Evolutionary conservation across 192 early-diverging fungal genomes (phyloP), one percentile per base, ranked within the genome.

Genomic region (Entomortierella chlamydospora): DNA sequence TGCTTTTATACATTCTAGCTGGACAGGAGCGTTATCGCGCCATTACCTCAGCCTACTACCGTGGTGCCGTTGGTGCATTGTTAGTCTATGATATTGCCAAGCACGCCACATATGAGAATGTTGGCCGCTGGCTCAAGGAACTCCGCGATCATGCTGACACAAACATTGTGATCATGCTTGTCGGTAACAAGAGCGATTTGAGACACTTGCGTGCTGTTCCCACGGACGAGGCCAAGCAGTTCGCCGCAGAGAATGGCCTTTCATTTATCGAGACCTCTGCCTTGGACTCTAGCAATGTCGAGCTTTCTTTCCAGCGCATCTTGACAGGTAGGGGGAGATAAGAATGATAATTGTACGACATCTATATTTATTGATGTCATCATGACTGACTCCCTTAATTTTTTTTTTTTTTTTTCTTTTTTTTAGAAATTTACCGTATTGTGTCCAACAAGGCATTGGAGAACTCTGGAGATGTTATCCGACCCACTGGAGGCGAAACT

Each of bases 111-210:
- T 99, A 97, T 82, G 96, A 98, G 82, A 97, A 93, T 81, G 97
- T 98, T 22, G 92, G 91, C 52, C 94, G 96, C 57, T 99, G 98
- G 98, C 87, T 99, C 62, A 98, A 98, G 87, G 98, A 99, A 84
- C 88, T 99, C 47, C 93, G 95, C 52, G 96, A 98, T 84, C 95
- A 98, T 80, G 96, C 95, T 51, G 95, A 97, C 83, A 93, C 88
- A 85, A 98, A 98, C 87, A 99, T 99, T 90, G 94, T 96, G 29
- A 98, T 98, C 54, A 98, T 98, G 95, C 87, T 99, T 62, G 98
- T 99, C 20, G 98, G 97, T 61, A 99, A 99, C 90, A 99, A 99
- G 93, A 95, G 91, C 74, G 98, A 99, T 94, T 87, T 98, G 88
- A 89, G 93, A 81, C 97, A 98, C 81, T 85, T 97, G 66, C 88